Base-by-base conservation (phyloP, 306 rosid species). In the Vachellia pachyceras region DNA sequence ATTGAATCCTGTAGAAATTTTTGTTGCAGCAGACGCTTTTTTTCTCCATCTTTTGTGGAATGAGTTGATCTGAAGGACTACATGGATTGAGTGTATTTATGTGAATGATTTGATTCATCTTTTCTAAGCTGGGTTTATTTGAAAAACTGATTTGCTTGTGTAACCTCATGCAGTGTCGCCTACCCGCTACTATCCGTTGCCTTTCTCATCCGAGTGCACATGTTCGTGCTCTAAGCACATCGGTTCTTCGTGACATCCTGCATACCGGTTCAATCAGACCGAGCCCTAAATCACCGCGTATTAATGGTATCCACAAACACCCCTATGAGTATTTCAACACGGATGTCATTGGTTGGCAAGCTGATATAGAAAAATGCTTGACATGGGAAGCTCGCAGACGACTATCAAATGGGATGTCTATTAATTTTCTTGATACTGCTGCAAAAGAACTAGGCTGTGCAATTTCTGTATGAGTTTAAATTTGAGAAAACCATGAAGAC, bases 161-260 rank as follows among this genome's bases (percentile, higher is more conserved):
- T 73, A 20, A 80, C n/a, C 65, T 5, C 64, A 60, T 84, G 89
- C 90, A 93, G 97, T 90, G 94, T 75, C 98, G 98, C 79, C 77
- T 93, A 42, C 82, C 94, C 1, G 97, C 93, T 46, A 91, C 94
- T 57, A 75, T 87, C 61, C 89, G 90, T 73, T 93, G 94, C 88
- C 91, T 93, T 50, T 87, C 97, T 79, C 97, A 91, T 82, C 92
- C 93, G 20, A 93, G 98, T 63, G 97, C 94, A 0, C 93, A 89
- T 40, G 92, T 91, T 11, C 97, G 94, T 0, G 87, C 97, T 29
- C 78, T 93, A 67, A 93, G 98, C 84, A 83, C 78, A 7, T 91
- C 98, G 1, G 94, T 91, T 84, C 94, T 93, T 52, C 98, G 97
- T 5, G 98, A 87, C 78, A 89, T 93, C 69, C 64, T 90, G 86